Percentiles rank a stretch among this genome's conserved stretches.
Conservation (phyloP, 169 alveolate species). For the Cryptosporidium bovis region DNA sequence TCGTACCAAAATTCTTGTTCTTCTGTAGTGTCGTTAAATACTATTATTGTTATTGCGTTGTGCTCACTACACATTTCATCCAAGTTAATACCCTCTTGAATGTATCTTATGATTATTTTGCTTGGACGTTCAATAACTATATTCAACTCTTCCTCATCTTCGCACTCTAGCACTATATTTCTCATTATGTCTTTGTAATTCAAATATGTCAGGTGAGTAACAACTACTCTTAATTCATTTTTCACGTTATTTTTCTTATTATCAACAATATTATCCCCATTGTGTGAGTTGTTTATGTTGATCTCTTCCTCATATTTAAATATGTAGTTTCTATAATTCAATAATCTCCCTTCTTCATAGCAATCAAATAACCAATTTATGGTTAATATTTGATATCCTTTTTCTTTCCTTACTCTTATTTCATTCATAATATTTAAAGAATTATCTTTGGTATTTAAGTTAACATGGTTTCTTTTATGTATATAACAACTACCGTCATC, state of each 20-base stretch:
- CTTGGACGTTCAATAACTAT: slow-evolving; percentile 58
- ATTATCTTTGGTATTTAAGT: no score
- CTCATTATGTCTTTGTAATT: not conserved
- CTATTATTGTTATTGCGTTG: not conserved
- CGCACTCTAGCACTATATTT: not conserved
- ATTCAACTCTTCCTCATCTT: not conserved
- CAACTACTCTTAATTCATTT: not conserved
- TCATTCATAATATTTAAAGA: not conserved
- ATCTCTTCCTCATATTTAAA: not conserved
- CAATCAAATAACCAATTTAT: slow-evolving; percentile 59
- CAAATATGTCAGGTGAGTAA: slow-evolving; percentile 25
- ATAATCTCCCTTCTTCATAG: slow-evolving; percentile 61
- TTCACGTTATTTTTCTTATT: not conserved
- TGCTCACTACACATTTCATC: not conserved
- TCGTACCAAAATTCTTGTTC: slow-evolving; percentile 73
- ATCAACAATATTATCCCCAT: not conserved
- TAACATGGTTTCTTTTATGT: no score
- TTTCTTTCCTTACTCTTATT: not conserved
- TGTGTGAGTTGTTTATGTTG: not conserved
- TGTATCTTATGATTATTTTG: not conserved
- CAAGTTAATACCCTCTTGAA: not conserved
- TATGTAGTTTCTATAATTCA: slow-evolving; percentile 20
- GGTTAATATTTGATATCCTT: slow-evolving; percentile 19
- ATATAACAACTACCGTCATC: not conserved
- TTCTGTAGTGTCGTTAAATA: slow-evolving; percentile 41